Conservation (phyloP, 2,329 filamentous ascomycete species). For the Paraphaeosphaeria minitans region DNA sequence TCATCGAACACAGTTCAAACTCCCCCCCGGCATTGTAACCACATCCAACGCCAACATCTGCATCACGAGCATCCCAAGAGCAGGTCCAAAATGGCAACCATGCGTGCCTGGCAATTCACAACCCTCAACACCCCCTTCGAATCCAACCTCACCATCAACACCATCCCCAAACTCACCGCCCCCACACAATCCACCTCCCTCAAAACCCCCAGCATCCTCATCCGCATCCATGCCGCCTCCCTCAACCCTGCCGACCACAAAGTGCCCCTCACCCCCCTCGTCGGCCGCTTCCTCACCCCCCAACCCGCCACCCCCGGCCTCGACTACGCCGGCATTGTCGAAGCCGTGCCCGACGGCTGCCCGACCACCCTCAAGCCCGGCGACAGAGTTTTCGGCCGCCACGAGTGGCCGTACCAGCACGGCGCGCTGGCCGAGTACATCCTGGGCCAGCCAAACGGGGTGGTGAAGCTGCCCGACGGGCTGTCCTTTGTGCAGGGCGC, state of each 20-base stretch:
- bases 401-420: constrained; percentile 29
- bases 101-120: constrained; percentile 33
- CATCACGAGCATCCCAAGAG: not conserved
- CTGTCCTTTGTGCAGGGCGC: constrained; percentile 21
- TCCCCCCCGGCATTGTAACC: too few species aligned
- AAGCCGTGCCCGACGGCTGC: constrained; percentile 11
- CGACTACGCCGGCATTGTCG: constrained; percentile 26
- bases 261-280: constrained; percentile 23
- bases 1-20: too few species aligned
- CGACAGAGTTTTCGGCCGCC: constrained; percentile 29
- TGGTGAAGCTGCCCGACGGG: constrained; percentile 22
- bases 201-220: constrained; percentile 5
- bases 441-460: constrained; percentile 24
- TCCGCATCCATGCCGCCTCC: constrained; percentile 24
- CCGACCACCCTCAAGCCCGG: constrained; percentile 15
- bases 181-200: not conserved
- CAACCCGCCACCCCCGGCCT: constrained; percentile 31
- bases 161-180: constrained; percentile 10
- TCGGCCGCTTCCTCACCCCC: constrained; percentile 24
- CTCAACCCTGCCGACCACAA: constrained; percentile 35
- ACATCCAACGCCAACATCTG: too few species aligned
- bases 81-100: constrained; percentile 15
- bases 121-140: constrained; percentile 21
- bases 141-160: constrained; percentile 19
- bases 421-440: constrained; percentile 29